A percentile compares a stretch with the other conserved stretches of the same genome.
Conservation (phyloP, 1,284 basidiomycete genomes). For the Naganishia sp. region DNA sequence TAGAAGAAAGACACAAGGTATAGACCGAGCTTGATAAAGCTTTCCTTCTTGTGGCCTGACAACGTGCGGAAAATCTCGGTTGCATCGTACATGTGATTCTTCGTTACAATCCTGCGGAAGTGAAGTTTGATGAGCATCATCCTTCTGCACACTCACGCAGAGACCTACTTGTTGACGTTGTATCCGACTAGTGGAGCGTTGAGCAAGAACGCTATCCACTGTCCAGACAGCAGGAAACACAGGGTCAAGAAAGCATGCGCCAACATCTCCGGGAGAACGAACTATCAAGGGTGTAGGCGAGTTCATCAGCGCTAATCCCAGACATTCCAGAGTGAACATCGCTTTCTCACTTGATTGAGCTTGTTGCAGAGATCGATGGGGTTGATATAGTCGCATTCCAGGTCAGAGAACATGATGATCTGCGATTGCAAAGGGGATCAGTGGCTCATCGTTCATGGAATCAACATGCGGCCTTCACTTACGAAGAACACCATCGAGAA, state of each 20-base stretch:
- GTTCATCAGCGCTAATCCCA: too few relatives aligned
- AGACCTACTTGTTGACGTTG: constrained; percentile 88
- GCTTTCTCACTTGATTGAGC: constrained; percentile 80
- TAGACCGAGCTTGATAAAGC: constrained; percentile 93
- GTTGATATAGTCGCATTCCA: constrained; percentile 99
- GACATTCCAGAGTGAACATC: not conserved
- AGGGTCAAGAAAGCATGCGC: constrained; percentile 88
- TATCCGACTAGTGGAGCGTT: constrained; percentile 87
- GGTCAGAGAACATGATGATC: constrained; percentile 99
- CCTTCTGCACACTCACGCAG: not conserved
- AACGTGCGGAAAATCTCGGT: constrained; percentile 98
- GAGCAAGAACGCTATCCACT: constrained; percentile 91
- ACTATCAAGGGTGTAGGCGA: constrained; percentile 59
- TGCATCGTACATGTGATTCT: constrained; percentile 97
- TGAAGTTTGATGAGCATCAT: not conserved
- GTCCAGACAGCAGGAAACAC: constrained; percentile 87
- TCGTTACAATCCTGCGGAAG: constrained; percentile 75
- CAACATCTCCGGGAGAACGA: constrained; percentile 94
- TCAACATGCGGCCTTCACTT: constrained; percentile 53
- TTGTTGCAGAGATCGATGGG: constrained; percentile 99
- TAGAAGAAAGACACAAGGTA: constrained; percentile 95
- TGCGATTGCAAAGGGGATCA: constrained; percentile 49
- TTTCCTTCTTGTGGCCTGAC: constrained; percentile 92
- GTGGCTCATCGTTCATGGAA: constrained; percentile 2
- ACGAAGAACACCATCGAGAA: constrained; percentile 99